Evolutionary conservation across 768 basidiomycete genomes (phyloP).

Genomic region (Termitomyces sp.): DNA sequence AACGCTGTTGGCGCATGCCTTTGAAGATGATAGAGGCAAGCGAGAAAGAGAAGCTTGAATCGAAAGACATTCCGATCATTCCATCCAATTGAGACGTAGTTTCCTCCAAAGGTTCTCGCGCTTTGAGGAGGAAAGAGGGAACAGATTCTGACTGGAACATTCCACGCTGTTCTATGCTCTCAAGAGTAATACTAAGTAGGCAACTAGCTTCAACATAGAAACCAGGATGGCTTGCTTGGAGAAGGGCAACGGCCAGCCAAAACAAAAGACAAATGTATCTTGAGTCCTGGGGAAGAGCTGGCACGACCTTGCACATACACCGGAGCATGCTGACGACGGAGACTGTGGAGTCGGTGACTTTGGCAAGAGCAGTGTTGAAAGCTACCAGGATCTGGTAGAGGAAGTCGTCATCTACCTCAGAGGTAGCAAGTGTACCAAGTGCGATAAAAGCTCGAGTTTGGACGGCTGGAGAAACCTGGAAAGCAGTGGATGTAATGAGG

Average conservation of each 20-base stretch:
- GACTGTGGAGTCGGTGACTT: conserved; percentile 59
- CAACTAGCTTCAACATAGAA: conserved; percentile 66
- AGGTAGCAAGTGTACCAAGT: conserved; percentile 73
- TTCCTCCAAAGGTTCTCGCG: conserved; percentile 60
- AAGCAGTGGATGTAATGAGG: conserved; percentile 80
- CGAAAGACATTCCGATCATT: conserved; percentile 71
- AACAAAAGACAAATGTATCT: conserved; percentile 73
- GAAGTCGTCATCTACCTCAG: conserved; percentile 89
- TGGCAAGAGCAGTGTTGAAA: conserved; percentile 63
- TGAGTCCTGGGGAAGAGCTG: conserved; percentile 61
- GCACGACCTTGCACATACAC: conserved; percentile 75
- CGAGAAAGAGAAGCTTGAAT: conserved; percentile 74
- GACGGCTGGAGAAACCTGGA: conserved; percentile 84
- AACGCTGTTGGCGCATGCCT: conserved; percentile 65
- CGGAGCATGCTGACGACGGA: conserved; percentile 86
- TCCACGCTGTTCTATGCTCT: conserved; percentile 57
- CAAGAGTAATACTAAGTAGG: conserved; percentile 60
- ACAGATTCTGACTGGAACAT: conserved; percentile 52
- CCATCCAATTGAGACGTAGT: conserved; percentile 69
- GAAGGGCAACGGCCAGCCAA: conserved; percentile 83
- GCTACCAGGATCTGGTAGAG: conserved; percentile 92
- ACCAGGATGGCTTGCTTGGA: conserved; percentile 70
- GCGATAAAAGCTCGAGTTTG: conserved; percentile 85
- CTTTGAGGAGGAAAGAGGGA: conserved; percentile 53
- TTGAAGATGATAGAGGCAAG: conserved; percentile 83